Evolutionary conservation across 495 filamentous ascomycete species (phyloP).

Genomic region (Penicillium verhagenii): DNA sequence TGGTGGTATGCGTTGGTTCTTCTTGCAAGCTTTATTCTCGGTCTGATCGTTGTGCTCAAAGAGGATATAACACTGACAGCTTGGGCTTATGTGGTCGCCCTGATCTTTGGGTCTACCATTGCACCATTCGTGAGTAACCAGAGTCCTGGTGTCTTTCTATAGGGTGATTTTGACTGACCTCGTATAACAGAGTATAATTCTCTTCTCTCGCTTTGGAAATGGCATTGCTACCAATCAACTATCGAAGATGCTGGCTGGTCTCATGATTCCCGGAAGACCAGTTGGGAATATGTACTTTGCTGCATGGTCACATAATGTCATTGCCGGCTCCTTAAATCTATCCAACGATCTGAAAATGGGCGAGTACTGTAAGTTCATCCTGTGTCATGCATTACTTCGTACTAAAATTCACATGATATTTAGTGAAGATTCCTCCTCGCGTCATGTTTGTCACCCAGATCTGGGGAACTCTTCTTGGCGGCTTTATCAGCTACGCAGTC

Average conservation of each 20-base stretch:
- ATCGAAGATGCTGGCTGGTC: constrained; percentile 38
- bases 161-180: no score
- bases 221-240: constrained; percentile 41
- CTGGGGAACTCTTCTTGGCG: constrained; percentile 46
- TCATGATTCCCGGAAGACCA: constrained; percentile 43
- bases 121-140: constrained; percentile 30
- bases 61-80: constrained; percentile 51
- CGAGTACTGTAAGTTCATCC: constrained; percentile 32
- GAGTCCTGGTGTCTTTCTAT: not conserved
- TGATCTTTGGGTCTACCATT: constrained; percentile 30
- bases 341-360: constrained; percentile 40
- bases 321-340: constrained; percentile 31
- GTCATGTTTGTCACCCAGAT: constrained; percentile 47
- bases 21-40: constrained; percentile 47
- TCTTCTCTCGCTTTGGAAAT: constrained; percentile 35
- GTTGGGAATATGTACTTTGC: constrained; percentile 47
- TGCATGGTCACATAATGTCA: constrained; percentile 39
- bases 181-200: constrained; percentile 31
- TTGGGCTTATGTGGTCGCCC: constrained; percentile 55
- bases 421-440: constrained; percentile 47
- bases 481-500: constrained; percentile 47
- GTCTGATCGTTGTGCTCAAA: constrained; percentile 45
- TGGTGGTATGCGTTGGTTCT: constrained; percentile 55
- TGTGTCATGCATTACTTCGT: not conserved
- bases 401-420: not conserved